phyloP scores from a whole-genome alignment of 306 rosid species.

The Malus domestica region DNA sequence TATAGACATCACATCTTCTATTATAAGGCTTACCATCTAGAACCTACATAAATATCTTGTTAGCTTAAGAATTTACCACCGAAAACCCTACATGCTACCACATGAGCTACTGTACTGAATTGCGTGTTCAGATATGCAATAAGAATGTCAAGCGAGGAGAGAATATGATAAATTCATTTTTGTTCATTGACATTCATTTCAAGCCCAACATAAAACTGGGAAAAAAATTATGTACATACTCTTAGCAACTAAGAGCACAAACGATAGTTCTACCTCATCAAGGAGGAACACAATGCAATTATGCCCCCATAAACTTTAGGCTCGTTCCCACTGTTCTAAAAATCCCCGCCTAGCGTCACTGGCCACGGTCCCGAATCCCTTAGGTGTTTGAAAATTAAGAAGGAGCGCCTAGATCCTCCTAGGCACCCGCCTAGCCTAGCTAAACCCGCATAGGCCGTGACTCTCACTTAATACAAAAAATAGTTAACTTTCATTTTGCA shows the following conservation, averaged over 20 bases:
- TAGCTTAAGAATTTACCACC: background rate
- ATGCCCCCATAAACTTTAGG: background rate
- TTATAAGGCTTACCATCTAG: slow-evolving; percentile 71
- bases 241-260: background rate
- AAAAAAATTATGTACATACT: background rate
- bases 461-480: no score
- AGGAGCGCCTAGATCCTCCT: no score
- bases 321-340: background rate
- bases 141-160: background rate
- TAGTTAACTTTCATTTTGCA: no score
- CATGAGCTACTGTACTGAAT: background rate
- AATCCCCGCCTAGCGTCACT: no score
- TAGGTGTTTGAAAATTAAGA: no score
- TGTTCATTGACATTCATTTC: background rate
- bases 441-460: no score
- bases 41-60: slow-evolving; percentile 33
- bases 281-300: background rate
- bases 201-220: background rate
- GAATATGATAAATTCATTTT: background rate
- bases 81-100: background rate
- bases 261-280: background rate
- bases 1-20: slow-evolving; percentile 70
- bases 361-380: no score
- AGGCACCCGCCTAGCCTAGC: no score
- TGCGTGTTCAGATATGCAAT: background rate